Percentiles rank a stretch among this genome's conserved stretches.
phyloP scores from a whole-genome alignment of 768 basidiomycete genomes.

The Chlorophyllum brunneum region DNA sequence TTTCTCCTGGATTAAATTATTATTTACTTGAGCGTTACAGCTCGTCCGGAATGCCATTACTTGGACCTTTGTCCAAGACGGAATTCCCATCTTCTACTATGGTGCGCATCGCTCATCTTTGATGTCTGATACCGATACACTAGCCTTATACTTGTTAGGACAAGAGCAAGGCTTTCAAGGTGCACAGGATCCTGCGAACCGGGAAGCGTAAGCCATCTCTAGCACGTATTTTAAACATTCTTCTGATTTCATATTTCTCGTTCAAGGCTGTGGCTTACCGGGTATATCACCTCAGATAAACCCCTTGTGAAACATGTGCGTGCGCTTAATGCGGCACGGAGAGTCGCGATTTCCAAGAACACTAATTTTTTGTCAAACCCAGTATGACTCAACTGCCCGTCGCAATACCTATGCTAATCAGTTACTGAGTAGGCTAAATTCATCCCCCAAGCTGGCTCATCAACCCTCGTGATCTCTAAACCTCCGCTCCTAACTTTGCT shows the following conservation, averaged over 20 bases:
- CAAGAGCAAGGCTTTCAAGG: slow-evolving; percentile 68
- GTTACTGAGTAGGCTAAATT: slow-evolving; percentile 37
- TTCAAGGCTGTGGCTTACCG: slow-evolving; percentile 55
- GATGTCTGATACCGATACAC: neutral
- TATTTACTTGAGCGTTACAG: slow-evolving; percentile 11
- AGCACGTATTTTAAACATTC: neutral
- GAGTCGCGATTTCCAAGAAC: slow-evolving; percentile 41
- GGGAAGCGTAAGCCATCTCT: slow-evolving; percentile 43
- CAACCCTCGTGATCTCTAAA: slow-evolving; percentile 48
- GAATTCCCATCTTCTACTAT: slow-evolving; percentile 61
- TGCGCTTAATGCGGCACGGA: slow-evolving; percentile 50
- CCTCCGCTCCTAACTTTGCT: slow-evolving; percentile 52
- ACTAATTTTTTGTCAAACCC: slow-evolving; percentile 42
- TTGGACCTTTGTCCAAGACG: slow-evolving; percentile 63
- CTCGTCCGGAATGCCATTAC: slow-evolving; percentile 53
- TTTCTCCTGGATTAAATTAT: neutral
- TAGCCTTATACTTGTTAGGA: slow-evolving; percentile 13
- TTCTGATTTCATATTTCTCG: neutral
- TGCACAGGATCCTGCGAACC: slow-evolving; percentile 55
- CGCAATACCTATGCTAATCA: neutral
- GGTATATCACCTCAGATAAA: slow-evolving; percentile 41
- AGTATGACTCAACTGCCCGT: slow-evolving; percentile 24
- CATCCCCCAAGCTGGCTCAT: slow-evolving; percentile 31
- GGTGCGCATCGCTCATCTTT: neutral
- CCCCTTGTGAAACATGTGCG: slow-evolving; percentile 44